Evolutionary conservation across 1,284 basidiomycete species (phyloP).

Genomic region (Cutaneotrichosporon curvatum): DNA sequence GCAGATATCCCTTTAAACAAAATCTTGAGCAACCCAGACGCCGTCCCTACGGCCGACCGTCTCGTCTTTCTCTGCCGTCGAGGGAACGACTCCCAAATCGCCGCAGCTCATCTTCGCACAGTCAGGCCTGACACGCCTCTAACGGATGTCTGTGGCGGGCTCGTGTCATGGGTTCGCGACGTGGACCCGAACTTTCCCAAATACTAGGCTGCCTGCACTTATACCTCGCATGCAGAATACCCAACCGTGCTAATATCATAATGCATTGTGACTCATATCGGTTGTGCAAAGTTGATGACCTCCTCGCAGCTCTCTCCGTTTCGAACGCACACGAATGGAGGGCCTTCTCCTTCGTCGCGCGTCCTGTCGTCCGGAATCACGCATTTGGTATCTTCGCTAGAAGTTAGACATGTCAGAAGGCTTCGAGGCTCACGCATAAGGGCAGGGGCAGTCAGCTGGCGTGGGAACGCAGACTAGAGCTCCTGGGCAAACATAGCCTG

Average conservation of each 20-base stretch:
- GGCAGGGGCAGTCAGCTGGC: constrained; percentile 43
- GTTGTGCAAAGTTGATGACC: constrained; percentile 20
- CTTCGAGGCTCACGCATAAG: constrained; percentile 36
- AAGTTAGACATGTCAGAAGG: not conserved
- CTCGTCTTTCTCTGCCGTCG: constrained; percentile 70
- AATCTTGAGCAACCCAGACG: constrained; percentile 26
- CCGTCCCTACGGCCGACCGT: constrained; percentile 22
- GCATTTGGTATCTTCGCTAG: constrained; percentile 42
- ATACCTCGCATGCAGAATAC: no score
- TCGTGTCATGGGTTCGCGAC: constrained; percentile 65
- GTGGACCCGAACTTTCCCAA: constrained; percentile 69
- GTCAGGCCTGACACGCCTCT: constrained; percentile 42
- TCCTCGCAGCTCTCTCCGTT: constrained; percentile 25
- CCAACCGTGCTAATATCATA: no score
- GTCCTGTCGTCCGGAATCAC: constrained; percentile 33
- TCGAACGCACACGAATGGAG: constrained; percentile 40
- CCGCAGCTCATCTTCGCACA: constrained; percentile 58
- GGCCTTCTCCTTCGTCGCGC: constrained; percentile 42
- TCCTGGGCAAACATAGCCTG: constrained; percentile 41
- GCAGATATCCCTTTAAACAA: constrained; percentile 38
- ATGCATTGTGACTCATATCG: constrained; percentile 1
- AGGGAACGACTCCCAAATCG: constrained; percentile 89
- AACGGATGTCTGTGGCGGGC: constrained; percentile 68
- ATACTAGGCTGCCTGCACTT: no score
- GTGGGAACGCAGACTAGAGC: constrained; percentile 42